Base-by-base conservation (phyloP, 2,329 filamentous ascomycete genomes). In the Scedosporium dehoogii region DNA sequence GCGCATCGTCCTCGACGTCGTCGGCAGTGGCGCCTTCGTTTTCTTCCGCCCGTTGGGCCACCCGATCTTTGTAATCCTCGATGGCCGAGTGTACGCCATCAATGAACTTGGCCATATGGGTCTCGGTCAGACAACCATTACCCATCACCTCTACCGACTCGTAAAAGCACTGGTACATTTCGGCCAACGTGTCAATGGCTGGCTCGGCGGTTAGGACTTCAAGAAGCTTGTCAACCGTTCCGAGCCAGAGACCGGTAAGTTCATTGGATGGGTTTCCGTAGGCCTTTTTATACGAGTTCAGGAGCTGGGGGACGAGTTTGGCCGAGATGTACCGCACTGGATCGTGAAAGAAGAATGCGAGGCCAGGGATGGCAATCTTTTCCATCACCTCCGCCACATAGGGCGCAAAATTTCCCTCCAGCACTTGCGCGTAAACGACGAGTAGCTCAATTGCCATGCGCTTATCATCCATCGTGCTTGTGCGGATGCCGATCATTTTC, bases 161-260 rank as follows among this genome's bases (percentile, higher is more conserved):
- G 74, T 99, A 99, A 80, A 99, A 99, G 79, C 94, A 99, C 75
- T 97, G 93, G 76, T 97, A 99, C 91, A 99, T 97, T 76, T 97
- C 94, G 1, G 94, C 93, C 57, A 99, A 83, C 0, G 94, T 96
- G 69, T 99, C 94, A 64, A 99, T 92, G 1, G 92, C 92, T 21
- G 94, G 93, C 77, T 99, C 94, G 0, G 92, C 92, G 65, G 88
- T 91, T 46, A 99, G 82, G 1, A 97, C 92, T 74, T 97, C 94
- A 10, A 99, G 85, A 42, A 97, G 83, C 77, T 96, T 97, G 69
- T 91, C 89, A 9, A 94, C 87, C 3, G 92, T 96, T 62, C 83
- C 86, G 65, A 82, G 83, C 94, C 94, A 99, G 58, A 99, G 83
- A 53, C 85, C 83, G n/a, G 80, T 82, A 62, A 97, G 85, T 70